Evolutionary conservation across 1,284 basidiomycete genomes (phyloP).

Genomic region (Pseudozyma tsukubaensis): DNA sequence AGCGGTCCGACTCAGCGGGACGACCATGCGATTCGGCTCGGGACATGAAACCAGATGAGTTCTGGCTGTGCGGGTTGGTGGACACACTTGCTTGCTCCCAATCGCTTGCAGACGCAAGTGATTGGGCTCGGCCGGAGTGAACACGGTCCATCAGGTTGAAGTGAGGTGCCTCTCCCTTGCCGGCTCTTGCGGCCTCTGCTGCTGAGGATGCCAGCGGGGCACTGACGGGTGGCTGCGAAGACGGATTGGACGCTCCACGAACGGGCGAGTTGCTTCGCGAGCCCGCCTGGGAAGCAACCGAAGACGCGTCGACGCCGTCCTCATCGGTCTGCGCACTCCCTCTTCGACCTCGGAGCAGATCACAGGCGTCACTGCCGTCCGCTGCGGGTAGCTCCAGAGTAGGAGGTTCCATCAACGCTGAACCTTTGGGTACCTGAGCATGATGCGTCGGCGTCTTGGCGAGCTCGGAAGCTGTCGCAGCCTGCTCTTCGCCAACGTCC

Average conservation of each 20-base stretch:
- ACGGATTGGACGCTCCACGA: constrained; percentile 13
- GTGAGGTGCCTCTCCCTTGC: constrained; percentile 30
- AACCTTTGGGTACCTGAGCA: constrained; percentile 41
- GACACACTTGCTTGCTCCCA: constrained; percentile 44
- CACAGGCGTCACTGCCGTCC: constrained; percentile 14
- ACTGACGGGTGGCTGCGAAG: constrained; percentile 13
- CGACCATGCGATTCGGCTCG: constrained; percentile 34
- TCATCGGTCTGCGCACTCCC: constrained; percentile 38
- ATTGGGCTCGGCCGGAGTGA: constrained; percentile 36
- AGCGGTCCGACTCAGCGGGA: constrained; percentile 19
- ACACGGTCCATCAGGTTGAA: constrained; percentile 45
- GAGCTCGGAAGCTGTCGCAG: constrained; percentile 41
- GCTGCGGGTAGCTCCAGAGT: constrained; percentile 43
- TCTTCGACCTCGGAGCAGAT: constrained; percentile 28
- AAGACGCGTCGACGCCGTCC: constrained; percentile 57
- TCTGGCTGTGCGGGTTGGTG: constrained; percentile 42
- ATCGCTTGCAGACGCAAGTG: constrained; percentile 39
- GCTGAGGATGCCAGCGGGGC: constrained; percentile 19
- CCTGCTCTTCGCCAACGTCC: constrained; percentile 22
- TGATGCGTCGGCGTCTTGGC: constrained; percentile 58
- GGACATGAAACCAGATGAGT: constrained; percentile 41
- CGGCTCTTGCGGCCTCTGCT: constrained; percentile 23
- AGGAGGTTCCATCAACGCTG: constrained; percentile 48
- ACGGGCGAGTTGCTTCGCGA: constrained; percentile 61
- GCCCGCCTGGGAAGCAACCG: constrained; percentile 64